Conservation (phyloP, 306 rosid genomes). For the Phaseolus lunatus region DNA sequence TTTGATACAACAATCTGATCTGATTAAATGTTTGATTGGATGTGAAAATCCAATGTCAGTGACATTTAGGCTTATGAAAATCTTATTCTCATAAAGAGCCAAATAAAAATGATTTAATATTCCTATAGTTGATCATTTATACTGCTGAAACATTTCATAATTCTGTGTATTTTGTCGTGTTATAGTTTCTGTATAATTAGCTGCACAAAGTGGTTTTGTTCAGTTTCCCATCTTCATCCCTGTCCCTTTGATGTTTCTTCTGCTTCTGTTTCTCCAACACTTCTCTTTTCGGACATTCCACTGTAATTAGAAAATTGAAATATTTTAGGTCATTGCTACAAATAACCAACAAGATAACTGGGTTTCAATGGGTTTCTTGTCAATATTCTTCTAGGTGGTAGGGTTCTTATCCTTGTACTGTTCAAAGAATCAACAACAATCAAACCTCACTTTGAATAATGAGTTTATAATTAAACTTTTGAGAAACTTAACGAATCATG, state of each 20-base stretch:
- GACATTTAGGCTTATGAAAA: not conserved
- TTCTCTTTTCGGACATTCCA: not conserved
- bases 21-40: too few relatives aligned
- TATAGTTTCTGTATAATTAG: slow-evolving; percentile 17
- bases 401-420: not conserved
- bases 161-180: slow-evolving; percentile 22
- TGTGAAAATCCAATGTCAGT: not conserved
- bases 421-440: not conserved
- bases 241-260: slow-evolving; percentile 7
- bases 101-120: not conserved
- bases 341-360: not conserved
- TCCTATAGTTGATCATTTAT: not conserved
- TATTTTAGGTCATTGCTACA: not conserved
- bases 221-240: slow-evolving; percentile 18
- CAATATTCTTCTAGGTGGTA: not conserved
- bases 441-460: not conserved
- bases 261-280: slow-evolving; percentile 28
- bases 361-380: not conserved
- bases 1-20: too few relatives aligned
- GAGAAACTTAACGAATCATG: not conserved
- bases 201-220: slow-evolving; percentile 23
- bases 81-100: not conserved
- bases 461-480: not conserved
- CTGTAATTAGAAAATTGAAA: not conserved
- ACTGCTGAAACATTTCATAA: not conserved